Percentiles rank a stretch among this genome's conserved stretches.
These are phyloP conservation scores for Dorcoceras hygrometricum DNA, from an alignment of 257 asterid species.

Conservation along the genomic window DNA sequence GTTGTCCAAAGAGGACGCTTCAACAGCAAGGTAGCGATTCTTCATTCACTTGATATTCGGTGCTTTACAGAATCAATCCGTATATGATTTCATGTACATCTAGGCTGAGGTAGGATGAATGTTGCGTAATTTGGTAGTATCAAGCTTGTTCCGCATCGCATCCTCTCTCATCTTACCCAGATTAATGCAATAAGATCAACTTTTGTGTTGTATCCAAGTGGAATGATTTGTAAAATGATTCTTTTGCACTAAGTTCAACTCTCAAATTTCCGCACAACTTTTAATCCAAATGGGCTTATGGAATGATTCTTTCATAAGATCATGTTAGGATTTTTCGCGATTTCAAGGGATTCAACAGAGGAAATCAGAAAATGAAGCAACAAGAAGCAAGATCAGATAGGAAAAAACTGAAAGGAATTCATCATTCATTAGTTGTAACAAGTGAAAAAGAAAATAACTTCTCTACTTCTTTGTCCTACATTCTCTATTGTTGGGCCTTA, in stretches of 20 bases:
- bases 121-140: conserved; percentile 11
- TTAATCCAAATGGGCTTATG: too few species aligned
- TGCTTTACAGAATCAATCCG: conserved; percentile 1
- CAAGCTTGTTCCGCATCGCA: background rate
- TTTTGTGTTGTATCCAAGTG: background rate
- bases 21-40: conserved; percentile 79
- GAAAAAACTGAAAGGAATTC: too few species aligned
- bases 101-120: background rate
- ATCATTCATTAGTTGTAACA: too few species aligned
- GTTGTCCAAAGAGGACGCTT: conserved; percentile 94
- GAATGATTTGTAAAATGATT: conserved; percentile 1
- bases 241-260: background rate
- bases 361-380: too few species aligned
- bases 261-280: background rate
- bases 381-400: too few species aligned
- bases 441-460: too few species aligned
- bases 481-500: too few species aligned
- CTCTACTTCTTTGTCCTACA: too few species aligned
- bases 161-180: background rate
- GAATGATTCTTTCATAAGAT: too few species aligned
- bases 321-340: too few species aligned
- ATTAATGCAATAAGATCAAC: background rate
- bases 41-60: conserved; percentile 11
- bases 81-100: background rate
- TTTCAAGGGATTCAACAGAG: too few species aligned